Conservation (phyloP, 179 eudicot species). For the Camellia oleifera region DNA sequence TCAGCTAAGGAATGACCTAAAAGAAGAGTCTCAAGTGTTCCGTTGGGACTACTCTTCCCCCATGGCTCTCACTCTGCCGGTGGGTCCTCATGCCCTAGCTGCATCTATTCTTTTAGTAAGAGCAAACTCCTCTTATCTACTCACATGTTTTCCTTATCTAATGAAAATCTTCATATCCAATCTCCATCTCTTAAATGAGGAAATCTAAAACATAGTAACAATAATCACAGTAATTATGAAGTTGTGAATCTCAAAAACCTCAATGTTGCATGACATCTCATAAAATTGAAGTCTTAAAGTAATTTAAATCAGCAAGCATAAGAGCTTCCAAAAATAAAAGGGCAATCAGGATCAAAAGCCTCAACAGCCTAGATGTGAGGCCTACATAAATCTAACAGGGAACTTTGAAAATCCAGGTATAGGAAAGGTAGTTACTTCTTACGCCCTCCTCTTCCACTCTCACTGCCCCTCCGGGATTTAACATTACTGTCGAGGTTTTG, state of each 20-base stretch:
- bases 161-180: neutral
- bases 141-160: neutral
- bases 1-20: neutral
- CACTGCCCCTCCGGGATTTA: conserved; percentile 64
- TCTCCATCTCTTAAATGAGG: neutral
- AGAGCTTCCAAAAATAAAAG: neutral
- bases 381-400: conserved; percentile 7
- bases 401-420: conserved; percentile 10
- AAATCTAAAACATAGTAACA: neutral
- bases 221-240: neutral
- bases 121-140: neutral
- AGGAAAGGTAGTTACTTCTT: conserved; percentile 60
- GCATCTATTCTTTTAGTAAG: neutral
- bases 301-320: neutral
- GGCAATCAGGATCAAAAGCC: conserved; percentile 1
- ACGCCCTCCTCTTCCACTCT: conserved; percentile 88
- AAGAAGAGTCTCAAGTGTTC: neutral
- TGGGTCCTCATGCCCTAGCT: neutral
- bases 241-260: neutral
- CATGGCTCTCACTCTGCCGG: neutral
- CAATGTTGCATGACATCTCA: neutral
- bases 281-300: neutral
- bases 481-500: conserved; percentile 42
- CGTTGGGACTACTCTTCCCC: conserved; percentile 1
- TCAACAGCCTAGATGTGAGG: neutral